Base-by-base conservation (phyloP, 1,284 basidiomycete species). In the Taiwanofungus camphoratus region DNA sequence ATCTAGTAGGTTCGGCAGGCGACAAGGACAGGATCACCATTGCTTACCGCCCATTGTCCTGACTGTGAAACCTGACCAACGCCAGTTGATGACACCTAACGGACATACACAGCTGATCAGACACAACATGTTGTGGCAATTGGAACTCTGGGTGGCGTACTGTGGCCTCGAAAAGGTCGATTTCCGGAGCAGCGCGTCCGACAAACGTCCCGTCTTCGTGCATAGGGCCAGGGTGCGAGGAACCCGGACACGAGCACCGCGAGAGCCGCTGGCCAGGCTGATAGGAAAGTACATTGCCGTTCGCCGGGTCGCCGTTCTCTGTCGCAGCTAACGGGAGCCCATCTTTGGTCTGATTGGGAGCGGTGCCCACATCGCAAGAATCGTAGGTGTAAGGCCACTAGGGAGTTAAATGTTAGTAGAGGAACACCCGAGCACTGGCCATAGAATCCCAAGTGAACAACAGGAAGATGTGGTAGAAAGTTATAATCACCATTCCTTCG, bases 141-240 rank as follows among this genome's bases (percentile, higher is more conserved):
- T n/a, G n/a, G n/a, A n/a, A n/a, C n/a, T n/a, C n/a, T n/a, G n/a
- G 11, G 5, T 15, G 3, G 31, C 45, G 12, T 9, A 53, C 53
- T 47, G 49, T 46, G 5, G 62, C 64, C 13, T 92, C 90, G 49
- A 92, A 66, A 26, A 92, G 73, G 64, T 92, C 88, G 50, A 94
- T 88, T 67, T 94, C 91, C 0, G 91, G 91, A 0, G 87, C 87
- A 5, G 82, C 74, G 42, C 92, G 76, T 15, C 91, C 92, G 6
- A 79, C 76, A 41, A 72, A 83, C 9, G 75, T 74, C 8, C 76
- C 76, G 53, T 77, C 72, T 15, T 57, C 45, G 39, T 67, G 65
- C 23, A 58, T 69, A 11, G 92, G 92, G 0, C 92, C 92, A 0
- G 92, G 92, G 57, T 95, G 92, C 36, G 82, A 77, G 41, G 82